Conservation (phyloP, 1,284 basidiomycete genomes). For the Ustilago shanxiensis region DNA sequence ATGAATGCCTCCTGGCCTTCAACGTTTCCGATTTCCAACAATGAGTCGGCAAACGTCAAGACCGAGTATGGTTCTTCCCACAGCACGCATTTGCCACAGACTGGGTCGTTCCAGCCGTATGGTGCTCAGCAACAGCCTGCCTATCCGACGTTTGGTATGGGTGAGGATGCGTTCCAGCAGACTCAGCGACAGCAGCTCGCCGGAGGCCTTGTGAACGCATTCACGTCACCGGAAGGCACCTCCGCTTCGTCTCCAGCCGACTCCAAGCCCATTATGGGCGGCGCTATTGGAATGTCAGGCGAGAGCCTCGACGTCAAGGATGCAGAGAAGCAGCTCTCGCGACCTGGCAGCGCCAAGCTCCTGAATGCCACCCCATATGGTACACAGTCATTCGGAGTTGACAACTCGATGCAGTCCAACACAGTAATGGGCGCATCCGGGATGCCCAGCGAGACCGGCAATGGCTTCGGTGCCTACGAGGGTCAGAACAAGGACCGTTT, state of each 20-base stretch:
- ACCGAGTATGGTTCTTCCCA: constrained; percentile 16
- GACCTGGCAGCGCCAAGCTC: constrained; percentile 35
- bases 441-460: constrained; percentile 10
- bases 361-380: constrained; percentile 18
- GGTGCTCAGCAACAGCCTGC: constrained; percentile 27
- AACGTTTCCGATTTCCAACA: constrained; percentile 3
- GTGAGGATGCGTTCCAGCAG: constrained; percentile 26
- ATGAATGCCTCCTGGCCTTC: constrained; percentile 28
- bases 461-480: constrained; percentile 11
- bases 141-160: constrained; percentile 23
- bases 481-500: constrained; percentile 25
- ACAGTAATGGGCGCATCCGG: constrained; percentile 5
- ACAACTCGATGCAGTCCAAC: constrained; percentile 3
- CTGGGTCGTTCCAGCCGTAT: constrained; percentile 12
- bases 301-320: constrained; percentile 12
- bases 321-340: constrained; percentile 14
- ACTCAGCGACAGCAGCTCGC: constrained; percentile 32
- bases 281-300: constrained; percentile 1
- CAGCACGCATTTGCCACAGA: constrained; percentile 12
- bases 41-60: constrained; percentile 5
- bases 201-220: constrained; percentile 41
- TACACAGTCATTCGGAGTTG: constrained; percentile 18
- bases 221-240: constrained; percentile 29
- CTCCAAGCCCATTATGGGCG: constrained; percentile 9
- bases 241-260: constrained; percentile 34